A percentile compares a stretch with the other conserved stretches of the same genome.
Evolutionary conservation across 208 protist species (phyloP).

Genomic region (Trypanosoma scelopori): DNA sequence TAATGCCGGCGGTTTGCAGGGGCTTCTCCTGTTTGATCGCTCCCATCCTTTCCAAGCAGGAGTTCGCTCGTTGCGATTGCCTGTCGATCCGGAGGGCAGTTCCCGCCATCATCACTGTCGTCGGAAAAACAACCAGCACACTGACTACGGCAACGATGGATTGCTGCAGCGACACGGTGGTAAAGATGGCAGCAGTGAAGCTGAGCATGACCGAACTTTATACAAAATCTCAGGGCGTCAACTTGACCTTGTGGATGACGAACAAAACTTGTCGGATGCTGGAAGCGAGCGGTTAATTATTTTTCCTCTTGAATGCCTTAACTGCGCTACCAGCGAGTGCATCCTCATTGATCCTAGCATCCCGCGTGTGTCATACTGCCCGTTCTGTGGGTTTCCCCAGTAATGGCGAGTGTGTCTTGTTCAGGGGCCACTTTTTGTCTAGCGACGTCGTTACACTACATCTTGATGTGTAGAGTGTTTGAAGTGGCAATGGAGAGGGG

Average conservation of each 20-base stretch:
- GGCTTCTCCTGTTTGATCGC: background rate
- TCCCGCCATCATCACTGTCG: background rate
- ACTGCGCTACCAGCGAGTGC: background rate
- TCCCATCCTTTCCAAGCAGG: background rate
- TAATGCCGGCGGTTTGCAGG: background rate
- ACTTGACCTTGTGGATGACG: background rate
- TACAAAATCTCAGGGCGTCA: background rate
- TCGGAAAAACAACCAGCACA: background rate
- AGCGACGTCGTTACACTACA: background rate
- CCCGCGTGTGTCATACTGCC: conserved; percentile 16
- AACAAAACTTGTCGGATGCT: background rate
- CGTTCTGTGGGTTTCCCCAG: conserved; percentile 26
- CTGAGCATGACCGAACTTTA: background rate
- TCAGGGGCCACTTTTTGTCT: conserved; percentile 12
- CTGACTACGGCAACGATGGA: no score
- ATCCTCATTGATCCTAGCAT: conserved; percentile 18
- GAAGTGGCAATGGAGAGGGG: no score
- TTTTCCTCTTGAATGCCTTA: conserved; percentile 11
- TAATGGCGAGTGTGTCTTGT: background rate
- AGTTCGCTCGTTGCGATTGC: background rate
- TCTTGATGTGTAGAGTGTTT: no score
- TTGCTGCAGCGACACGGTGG: background rate
- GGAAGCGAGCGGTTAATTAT: background rate
- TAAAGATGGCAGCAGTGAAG: background rate
- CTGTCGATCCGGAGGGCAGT: background rate